phyloP scores from a whole-genome alignment of 768 basidiomycete species.

The Daedaleopsis sinensis region DNA sequence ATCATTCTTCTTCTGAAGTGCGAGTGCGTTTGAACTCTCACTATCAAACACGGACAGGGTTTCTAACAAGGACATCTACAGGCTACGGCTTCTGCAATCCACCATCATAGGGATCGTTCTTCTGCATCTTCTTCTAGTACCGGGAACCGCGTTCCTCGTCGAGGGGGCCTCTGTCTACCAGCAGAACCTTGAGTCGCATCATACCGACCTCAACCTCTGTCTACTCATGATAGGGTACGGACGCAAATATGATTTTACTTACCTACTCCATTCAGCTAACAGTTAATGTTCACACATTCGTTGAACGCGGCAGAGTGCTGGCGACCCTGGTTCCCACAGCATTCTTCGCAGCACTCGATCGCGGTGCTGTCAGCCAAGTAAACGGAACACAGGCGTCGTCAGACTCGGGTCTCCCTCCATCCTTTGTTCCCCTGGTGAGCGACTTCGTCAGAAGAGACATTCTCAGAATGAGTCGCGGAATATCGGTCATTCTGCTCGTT shows the following conservation, averaged over 20 bases:
- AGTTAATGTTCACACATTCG: too few species aligned
- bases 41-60: too few species aligned
- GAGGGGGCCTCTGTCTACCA: conserved; percentile 67
- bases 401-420: conserved; percentile 21
- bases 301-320: conserved; percentile 62
- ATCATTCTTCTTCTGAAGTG: conserved; percentile 67
- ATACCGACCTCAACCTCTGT: conserved; percentile 67
- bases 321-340: conserved; percentile 66
- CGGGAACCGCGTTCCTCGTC: conserved; percentile 66
- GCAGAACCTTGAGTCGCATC: conserved; percentile 66
- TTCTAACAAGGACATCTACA: too few species aligned
- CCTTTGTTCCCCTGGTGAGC: conserved; percentile 34
- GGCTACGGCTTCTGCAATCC: conserved; percentile 65
- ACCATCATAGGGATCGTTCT: conserved; percentile 75
- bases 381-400: conserved; percentile 7
- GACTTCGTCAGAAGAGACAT: conserved; percentile 49
- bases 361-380: conserved; percentile 22
- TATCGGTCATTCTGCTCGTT: conserved; percentile 61
- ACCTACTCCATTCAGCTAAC: too few species aligned
- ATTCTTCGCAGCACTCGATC: conserved; percentile 62
- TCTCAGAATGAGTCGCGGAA: conserved; percentile 66
- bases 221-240: conserved; percentile 68
- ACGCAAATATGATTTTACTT: too few species aligned
- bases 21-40: too few species aligned
- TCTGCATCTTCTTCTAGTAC: conserved; percentile 73